Percentiles rank a stretch among this genome's conserved stretches.
Conservation (phyloP, 371 early-diverging fungal species). For the Mortierella sp. region DNA sequence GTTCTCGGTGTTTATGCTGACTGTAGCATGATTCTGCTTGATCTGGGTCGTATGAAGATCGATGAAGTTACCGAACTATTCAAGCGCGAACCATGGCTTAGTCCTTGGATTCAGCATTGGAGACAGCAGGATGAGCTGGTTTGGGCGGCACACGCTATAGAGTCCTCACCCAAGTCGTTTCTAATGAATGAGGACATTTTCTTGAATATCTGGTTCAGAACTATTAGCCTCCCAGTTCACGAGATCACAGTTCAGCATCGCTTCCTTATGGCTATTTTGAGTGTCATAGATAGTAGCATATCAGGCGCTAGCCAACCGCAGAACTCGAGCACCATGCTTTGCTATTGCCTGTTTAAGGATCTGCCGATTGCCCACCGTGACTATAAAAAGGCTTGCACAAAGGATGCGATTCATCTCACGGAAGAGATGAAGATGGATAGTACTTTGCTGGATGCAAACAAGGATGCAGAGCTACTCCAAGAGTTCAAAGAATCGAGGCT, state of each 20-base stretch:
- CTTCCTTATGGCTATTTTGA: conserved; percentile 17
- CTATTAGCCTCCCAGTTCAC: conserved; percentile 19
- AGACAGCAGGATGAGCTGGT: conserved; percentile 27
- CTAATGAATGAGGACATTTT: conserved; percentile 27
- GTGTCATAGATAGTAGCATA: not conserved
- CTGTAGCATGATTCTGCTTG: conserved; percentile 19
- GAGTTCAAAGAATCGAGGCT: conserved; percentile 36
- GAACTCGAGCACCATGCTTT: not conserved
- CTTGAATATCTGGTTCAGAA: conserved; percentile 33
- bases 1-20: conserved; percentile 24
- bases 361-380: conserved; percentile 31
- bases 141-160: conserved; percentile 31
- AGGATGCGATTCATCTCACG: not conserved
- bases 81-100: conserved; percentile 18
- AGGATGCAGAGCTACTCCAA: conserved; percentile 11
- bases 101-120: conserved; percentile 22
- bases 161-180: conserved; percentile 14
- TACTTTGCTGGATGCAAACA: conserved; percentile 12
- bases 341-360: conserved; percentile 18
- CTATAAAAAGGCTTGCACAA: not conserved
- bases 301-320: not conserved
- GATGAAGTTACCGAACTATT: conserved; percentile 10
- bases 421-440: conserved; percentile 7
- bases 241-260: conserved; percentile 39
- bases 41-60: conserved; percentile 11